Conservation (phyloP, 345 rosid genomes). For the Mangifera indica region DNA sequence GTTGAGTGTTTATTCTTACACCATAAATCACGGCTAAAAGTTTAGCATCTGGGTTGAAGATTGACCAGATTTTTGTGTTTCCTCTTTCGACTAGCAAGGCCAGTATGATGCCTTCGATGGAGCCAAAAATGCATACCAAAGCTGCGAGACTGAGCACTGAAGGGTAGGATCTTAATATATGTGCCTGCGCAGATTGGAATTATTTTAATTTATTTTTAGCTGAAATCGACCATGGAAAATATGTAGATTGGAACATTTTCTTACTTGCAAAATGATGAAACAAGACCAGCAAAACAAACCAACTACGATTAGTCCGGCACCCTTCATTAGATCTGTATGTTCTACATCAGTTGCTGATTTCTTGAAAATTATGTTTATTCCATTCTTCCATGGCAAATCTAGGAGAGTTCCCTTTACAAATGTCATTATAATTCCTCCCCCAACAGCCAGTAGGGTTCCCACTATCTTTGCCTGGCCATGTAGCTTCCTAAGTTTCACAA, state of each 20-base stretch:
- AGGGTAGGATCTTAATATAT: slow-evolving; percentile 52
- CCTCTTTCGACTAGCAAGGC: slow-evolving; percentile 50
- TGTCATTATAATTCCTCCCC: too few relatives aligned
- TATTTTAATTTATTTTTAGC: too few relatives aligned
- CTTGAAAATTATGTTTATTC: slow-evolving; percentile 1
- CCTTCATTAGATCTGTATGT: too few relatives aligned
- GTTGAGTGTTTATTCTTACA: too few relatives aligned
- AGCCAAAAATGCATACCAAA: slow-evolving; percentile 59
- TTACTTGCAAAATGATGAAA: slow-evolving; percentile 70
- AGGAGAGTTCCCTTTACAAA: slow-evolving; percentile 36
- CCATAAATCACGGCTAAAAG: too few relatives aligned
- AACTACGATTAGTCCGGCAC: too few relatives aligned
- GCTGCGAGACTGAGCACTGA: slow-evolving; percentile 66
- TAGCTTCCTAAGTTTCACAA: too few relatives aligned
- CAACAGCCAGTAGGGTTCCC: too few relatives aligned
- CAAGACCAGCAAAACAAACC: too few relatives aligned
- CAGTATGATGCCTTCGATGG: slow-evolving; percentile 45
- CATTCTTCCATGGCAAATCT: slow-evolving; percentile 25
- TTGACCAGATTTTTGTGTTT: slow-evolving; percentile 49
- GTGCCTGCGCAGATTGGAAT: slow-evolving; percentile 44
- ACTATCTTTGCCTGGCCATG: too few relatives aligned
- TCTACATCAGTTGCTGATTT: slow-evolving; percentile 16
- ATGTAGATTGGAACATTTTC: too few relatives aligned
- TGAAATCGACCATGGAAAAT: too few relatives aligned
- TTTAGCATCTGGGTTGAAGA: slow-evolving; percentile 40